Evolutionary conservation across 2,329 filamentous ascomycete species (phyloP), one percentile per base, ranked within the genome.

Genomic region (Grosmannia huntii): DNA sequence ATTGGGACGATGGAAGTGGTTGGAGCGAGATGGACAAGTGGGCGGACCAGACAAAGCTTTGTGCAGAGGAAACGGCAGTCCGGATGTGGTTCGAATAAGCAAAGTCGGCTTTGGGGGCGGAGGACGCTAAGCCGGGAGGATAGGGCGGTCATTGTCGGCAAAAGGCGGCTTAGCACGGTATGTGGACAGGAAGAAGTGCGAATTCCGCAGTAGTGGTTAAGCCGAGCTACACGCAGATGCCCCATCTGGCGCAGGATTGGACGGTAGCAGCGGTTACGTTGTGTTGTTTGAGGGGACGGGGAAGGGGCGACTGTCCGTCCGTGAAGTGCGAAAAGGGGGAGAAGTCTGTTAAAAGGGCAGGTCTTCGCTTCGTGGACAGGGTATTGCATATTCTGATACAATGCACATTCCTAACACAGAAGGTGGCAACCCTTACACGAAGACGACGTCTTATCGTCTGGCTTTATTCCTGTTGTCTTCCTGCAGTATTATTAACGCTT

Each of bases 121-220:
- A 50, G 27, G 36, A 14, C 19, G 14, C 25, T 19, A 62, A 61
- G 31, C 52, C 31, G 28, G 31, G 28, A 9, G 14, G 12, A 60
- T 60, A 55, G 53, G 48, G 59, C 69, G 68, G 68, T 64, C 60
- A 67, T 27, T 54, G 57, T 65, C 69, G 68, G 69, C 66, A 67
- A 65, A 60, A 60, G 28, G 59, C 68, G 68, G 68, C 65, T 67
- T 65, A 48, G 53, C 23, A 62, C 56, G 25, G 21, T 19, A 48
- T 28, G 31, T 48, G 27, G 57, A 61, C 61, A 58, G 58, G 54
- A n/a, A 55, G 48, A 53, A 50, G 25, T 27, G 2, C 25, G 12
- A 28, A 52, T 62, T 62, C 61, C 61, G 61, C 60, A 23, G 31
- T 58, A 49, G 5, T n/a, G 60, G 55, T 55, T 58, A 62, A 62